These are phyloP conservation scores for Heliamphora exappendiculata DNA, from an alignment of 148 eudicot species.

Conservation along the genomic window DNA sequence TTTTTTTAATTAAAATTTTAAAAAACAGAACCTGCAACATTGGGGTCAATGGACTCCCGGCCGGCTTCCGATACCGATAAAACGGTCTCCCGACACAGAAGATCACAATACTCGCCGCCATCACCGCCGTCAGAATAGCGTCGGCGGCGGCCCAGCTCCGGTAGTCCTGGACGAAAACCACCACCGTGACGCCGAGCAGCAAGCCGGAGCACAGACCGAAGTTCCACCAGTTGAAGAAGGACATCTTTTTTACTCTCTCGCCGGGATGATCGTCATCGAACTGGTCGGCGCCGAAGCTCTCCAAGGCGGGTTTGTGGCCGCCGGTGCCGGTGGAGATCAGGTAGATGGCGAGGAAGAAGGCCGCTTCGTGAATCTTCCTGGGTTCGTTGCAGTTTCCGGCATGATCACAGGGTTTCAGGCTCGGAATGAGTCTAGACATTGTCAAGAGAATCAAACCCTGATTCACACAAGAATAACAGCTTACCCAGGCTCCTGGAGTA, in stretches of 20 bases:
- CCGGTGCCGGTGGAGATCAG: constrained; percentile 54
- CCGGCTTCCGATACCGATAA: constrained; percentile 33
- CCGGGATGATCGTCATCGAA: constrained; percentile 39
- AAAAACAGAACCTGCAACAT: constrained; percentile 45
- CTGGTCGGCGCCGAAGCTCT: constrained; percentile 68
- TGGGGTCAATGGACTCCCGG: constrained; percentile 47
- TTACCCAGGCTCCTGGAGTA: too few species aligned
- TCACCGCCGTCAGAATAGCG: constrained; percentile 19
- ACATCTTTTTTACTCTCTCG: constrained; percentile 33
- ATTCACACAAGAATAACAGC: not conserved
- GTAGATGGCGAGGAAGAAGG: constrained; percentile 46
- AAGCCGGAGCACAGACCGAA: constrained; percentile 23
- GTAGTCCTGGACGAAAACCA: constrained; percentile 46
- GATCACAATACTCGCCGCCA: constrained; percentile 27
- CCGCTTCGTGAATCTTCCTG: constrained; percentile 24
- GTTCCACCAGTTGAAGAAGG: constrained; percentile 39
- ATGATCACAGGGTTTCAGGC: constrained; percentile 18
- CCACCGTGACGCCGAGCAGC: constrained; percentile 24
- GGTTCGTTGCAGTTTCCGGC: constrained; percentile 8
- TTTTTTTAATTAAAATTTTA: too few species aligned
- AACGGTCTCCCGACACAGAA: constrained; percentile 33
- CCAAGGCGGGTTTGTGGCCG: constrained; percentile 49
- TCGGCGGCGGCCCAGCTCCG: constrained; percentile 41
- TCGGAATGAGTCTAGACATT: constrained; percentile 22
- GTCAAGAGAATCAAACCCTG: constrained; percentile 29